Evolutionary conservation across 2,329 filamentous ascomycete genomes (phyloP).

Genomic region (Colletotrichum sp.): DNA sequence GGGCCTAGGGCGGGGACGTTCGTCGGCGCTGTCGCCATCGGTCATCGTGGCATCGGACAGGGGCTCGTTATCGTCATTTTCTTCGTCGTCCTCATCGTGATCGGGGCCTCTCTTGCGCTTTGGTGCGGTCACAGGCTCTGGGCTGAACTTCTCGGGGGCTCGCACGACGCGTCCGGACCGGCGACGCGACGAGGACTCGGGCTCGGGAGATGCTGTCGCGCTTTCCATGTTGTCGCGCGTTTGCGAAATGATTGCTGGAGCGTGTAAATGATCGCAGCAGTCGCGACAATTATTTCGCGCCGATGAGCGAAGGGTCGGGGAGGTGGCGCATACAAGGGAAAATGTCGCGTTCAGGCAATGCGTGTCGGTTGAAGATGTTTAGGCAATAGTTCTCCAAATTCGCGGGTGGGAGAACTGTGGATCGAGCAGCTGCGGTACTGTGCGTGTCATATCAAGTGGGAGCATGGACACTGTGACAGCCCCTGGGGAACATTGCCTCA

Average conservation of each 20-base stretch:
- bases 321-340: constrained; percentile 13
- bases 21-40: constrained; percentile 49
- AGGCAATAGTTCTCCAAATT: constrained; percentile 6
- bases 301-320: constrained; percentile 13
- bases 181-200: constrained; percentile 61
- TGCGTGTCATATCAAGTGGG: not conserved
- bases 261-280: not conserved
- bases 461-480: not conserved
- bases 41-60: constrained; percentile 51
- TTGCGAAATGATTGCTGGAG: not conserved
- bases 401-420: constrained; percentile 9
- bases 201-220: constrained; percentile 57
- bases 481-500: not conserved
- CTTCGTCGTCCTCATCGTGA: constrained; percentile 51
- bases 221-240: constrained; percentile 48
- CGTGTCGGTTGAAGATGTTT: constrained; percentile 14
- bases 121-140: constrained; percentile 51
- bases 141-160: constrained; percentile 63
- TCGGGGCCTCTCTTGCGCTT: constrained; percentile 64
- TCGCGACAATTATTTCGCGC: constrained; percentile 16
- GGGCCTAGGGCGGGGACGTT: constrained; percentile 24
- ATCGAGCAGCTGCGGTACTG: not conserved
- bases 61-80: constrained; percentile 52
- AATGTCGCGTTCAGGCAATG: constrained; percentile 11
- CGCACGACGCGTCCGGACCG: constrained; percentile 72